Evolutionary conservation across 345 rosid genomes (phyloP).

Genomic region (Brassica carinata): DNA sequence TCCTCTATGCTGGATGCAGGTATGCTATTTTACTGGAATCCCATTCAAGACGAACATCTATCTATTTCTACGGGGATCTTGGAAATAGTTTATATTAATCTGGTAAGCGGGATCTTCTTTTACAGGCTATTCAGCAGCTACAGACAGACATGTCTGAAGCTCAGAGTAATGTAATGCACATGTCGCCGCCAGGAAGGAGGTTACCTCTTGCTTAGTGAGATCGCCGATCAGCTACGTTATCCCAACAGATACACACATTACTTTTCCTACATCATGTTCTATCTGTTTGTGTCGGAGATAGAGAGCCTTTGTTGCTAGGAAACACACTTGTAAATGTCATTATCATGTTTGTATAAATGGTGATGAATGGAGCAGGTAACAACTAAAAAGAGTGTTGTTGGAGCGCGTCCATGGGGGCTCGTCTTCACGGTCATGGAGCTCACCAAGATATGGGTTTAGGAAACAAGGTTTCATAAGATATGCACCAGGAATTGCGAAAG

Average conservation of each 20-base stretch:
- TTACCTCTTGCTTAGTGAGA: constrained; percentile 86
- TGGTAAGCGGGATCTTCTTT: background rate
- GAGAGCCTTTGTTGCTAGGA: background rate
- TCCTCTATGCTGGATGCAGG: constrained; percentile 99
- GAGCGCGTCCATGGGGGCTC: constrained; percentile 99
- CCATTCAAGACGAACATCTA: background rate
- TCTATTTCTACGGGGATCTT: background rate
- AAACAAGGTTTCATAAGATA: constrained; percentile 71
- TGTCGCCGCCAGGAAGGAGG: constrained; percentile 89
- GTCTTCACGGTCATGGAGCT: constrained; percentile 96
- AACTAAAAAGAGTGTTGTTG: constrained; percentile 85
- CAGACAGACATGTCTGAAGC: constrained; percentile 55
- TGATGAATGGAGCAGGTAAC: constrained; percentile 49
- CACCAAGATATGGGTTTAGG: constrained; percentile 86
- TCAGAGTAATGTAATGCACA: constrained; percentile 49
- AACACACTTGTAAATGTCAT: background rate
- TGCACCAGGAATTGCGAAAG: constrained; percentile 87
- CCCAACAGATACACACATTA: constrained; percentile 97
- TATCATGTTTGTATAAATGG: background rate
- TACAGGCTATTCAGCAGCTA: constrained; percentile 60
- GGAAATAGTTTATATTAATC: background rate
- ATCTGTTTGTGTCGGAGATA: constrained; percentile 59
- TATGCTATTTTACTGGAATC: constrained; percentile 21
- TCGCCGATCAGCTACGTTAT: constrained; percentile 93
- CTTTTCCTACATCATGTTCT: constrained; percentile 87